These are phyloP conservation scores for Lycium ferocissimum DNA, from an alignment of 257 asterid species.

Conservation along the genomic window DNA sequence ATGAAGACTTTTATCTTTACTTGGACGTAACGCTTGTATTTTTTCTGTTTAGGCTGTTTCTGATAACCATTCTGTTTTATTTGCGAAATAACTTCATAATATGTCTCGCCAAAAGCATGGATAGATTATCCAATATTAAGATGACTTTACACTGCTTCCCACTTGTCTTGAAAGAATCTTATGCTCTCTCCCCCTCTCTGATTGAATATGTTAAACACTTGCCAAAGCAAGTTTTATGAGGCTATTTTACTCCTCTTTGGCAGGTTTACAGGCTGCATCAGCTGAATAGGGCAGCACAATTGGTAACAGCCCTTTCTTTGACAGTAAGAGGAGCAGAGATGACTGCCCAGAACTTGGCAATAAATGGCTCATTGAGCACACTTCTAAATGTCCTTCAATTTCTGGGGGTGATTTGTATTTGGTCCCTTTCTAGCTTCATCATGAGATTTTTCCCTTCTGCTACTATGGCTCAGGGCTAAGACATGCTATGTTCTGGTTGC, in stretches of 20 bases:
- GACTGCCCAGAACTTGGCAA: slow-evolving; percentile 90
- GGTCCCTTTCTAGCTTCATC: slow-evolving; percentile 97
- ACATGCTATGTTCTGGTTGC: neutral
- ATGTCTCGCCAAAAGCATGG: slow-evolving; percentile 22
- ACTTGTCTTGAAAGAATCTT: slow-evolving; percentile 2
- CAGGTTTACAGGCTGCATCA: slow-evolving; percentile 95
- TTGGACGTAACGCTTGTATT: neutral
- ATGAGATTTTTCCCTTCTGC: slow-evolving; percentile 67
- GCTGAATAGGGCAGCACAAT: slow-evolving; percentile 91
- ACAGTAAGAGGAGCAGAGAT: slow-evolving; percentile 93
- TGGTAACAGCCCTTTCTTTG: slow-evolving; percentile 91
- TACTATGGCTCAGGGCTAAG: slow-evolving; percentile 42
- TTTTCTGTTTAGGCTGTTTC: neutral
- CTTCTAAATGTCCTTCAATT: slow-evolving; percentile 84
- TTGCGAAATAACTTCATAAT: neutral
- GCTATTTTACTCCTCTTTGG: neutral
- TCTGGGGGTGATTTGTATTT: slow-evolving; percentile 85
- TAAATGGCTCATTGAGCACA: slow-evolving; percentile 74
- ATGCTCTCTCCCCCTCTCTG: neutral
- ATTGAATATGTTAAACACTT: neutral
- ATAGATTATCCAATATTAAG: slow-evolving; percentile 7
- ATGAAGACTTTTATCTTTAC: neutral
- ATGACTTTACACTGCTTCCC: neutral
- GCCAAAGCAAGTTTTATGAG: neutral
- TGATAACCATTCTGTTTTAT: neutral